Evolutionary conservation across 2,329 filamentous ascomycete genomes (phyloP), one percentile per base, ranked within the genome.

Genomic region (Arthrobotrys iridis): DNA sequence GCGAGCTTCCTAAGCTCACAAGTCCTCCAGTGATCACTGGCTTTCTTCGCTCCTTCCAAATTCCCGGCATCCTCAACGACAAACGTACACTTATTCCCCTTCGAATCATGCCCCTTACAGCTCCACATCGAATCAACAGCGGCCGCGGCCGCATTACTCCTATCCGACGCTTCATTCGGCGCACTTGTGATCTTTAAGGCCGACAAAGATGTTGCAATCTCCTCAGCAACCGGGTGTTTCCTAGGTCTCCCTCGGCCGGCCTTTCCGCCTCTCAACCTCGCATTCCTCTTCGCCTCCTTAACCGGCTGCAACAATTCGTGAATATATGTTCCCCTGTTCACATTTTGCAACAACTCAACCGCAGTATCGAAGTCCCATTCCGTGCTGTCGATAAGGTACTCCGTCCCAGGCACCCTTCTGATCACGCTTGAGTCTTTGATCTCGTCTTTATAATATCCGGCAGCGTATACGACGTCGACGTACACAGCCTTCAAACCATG

Each of bases 291-390:
- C 5, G 71, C 63, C 22, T 75, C 71, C 13, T 68, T 75, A 10
- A 75, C 71, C 2, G 71, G 71, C n/a, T 75, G 71, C 15, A 75
- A 20, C 2, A 75, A 45, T 35, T 75, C 71, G 24, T 64, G 57
- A 22, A 75, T 22, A 43, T 75, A 75, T 3, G 63, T 75, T n/a
- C 71, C 71, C 22, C 63, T 33, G 40, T 75, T 75, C 15, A 75
- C 63, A 37, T 75, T 75, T 15, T 75, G 71, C 48, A 75, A 35
- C 40, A 75, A 40, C 48, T 75, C 71, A 1, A 48, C 58, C 11
- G 71, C 71, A 1, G 71, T 75, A 24, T 75, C 63, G 15, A 75
- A 75, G 22, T 75, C 71, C 71, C 71, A 75, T 15, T 75, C 63
- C 28, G 64, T 62, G 15, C 63, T 75, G 33, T 75, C 71, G 13